Evolutionary conservation across 108 stramenopile genomes (phyloP), one percentile per base, ranked within the genome.

Genomic region (Nitzschia palea): DNA sequence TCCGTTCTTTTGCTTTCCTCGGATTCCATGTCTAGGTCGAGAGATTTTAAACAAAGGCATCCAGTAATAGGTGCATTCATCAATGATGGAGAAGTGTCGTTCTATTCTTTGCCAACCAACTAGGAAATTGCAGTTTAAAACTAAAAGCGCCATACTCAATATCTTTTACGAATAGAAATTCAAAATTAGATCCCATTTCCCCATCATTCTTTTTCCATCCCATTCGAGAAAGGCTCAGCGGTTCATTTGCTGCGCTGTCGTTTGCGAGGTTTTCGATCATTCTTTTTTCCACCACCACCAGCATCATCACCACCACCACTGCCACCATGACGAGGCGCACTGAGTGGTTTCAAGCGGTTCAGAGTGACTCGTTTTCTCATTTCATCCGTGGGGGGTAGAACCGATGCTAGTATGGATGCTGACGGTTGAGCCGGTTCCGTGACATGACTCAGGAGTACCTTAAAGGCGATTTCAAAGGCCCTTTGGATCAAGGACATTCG

Each of bases 381-480:
- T 75, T 90, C 90, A 40, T 86, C 81, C 43, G 87, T 82, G 1
- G 82, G 78, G 15, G 84, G 84, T 8, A 95, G 62, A 17, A 92
- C 84, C 48, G 74, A 71, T 26, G 86, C 89, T 55, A 95, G 59
- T 33, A 93, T 86, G 25, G 87, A 91, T 20, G 68, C 50, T 34
- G 89, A 70, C 17, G 58, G 77, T 20, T 73, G 57, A 4, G 53
- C 37, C 6, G 90, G 90, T 63, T 85, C 84, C 9, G 89, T 74
- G 29, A 87, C 79, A 55, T 90, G 79, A 36, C 80, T 60, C 56
- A 92, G 61, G 48, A 96, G 44, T 1, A 79, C 66, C 32, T 75
- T 79, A 77, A 83, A 88, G 4, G 94, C 92, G 50, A 88, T 79
- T 36, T 88, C 92, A 73, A 97, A 95, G 15, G 93, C 75, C 30